Conservation (phyloP, 495 filamentous ascomycete species). For the Neurospora africana region DNA sequence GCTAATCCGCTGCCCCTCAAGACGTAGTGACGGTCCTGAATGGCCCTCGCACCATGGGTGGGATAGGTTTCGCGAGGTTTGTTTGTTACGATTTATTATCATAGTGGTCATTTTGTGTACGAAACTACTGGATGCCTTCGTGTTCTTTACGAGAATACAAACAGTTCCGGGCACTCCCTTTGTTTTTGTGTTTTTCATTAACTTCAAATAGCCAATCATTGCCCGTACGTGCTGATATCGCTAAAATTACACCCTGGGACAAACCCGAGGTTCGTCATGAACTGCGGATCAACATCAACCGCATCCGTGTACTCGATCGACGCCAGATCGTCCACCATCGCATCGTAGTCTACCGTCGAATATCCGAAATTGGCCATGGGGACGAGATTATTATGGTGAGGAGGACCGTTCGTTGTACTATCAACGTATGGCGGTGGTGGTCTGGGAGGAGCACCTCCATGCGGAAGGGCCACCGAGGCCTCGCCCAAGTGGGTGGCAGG, state of each 20-base stretch:
- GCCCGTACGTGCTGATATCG: constrained; percentile 15
- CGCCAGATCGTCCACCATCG: constrained; percentile 53
- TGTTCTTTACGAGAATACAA: background rate
- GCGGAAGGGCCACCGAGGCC: background rate
- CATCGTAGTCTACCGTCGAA: constrained; percentile 37
- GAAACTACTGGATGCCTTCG: background rate
- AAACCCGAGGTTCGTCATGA: constrained; percentile 51
- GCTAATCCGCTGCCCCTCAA: no score
- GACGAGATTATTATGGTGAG: background rate
- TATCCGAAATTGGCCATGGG: background rate
- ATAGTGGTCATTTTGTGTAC: background rate
- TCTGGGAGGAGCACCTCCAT: background rate
- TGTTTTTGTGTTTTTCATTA: background rate
- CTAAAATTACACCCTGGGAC: constrained; percentile 25
- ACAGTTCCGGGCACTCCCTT: background rate
- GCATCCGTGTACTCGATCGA: constrained; percentile 50
- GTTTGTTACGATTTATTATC: background rate
- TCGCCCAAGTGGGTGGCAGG: background rate
- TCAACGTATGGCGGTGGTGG: background rate
- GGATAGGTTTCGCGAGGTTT: background rate
- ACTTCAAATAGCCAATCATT: background rate
- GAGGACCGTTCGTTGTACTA: background rate
- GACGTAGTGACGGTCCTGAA: background rate
- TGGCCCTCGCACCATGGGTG: no score
- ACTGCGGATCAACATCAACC: constrained; percentile 28